These are phyloP conservation scores for Plantago elongata DNA, from an alignment of 257 asterid species.

Conservation along the genomic window DNA sequence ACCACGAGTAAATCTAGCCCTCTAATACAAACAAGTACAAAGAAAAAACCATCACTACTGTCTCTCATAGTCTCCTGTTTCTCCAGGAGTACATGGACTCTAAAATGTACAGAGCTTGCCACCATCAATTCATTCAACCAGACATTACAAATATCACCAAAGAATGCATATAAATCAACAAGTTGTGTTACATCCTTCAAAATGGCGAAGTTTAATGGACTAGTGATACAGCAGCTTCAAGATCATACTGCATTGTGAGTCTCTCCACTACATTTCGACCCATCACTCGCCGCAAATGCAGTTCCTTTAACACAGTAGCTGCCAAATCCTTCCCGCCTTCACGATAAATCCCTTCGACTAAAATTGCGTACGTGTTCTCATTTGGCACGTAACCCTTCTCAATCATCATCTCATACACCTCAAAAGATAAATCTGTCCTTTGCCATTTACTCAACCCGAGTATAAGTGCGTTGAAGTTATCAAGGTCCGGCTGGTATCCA, in stretches of 20 bases:
- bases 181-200: neutral
- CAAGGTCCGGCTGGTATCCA: conserved; percentile 49
- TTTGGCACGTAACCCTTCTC: conserved; percentile 59
- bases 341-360: conserved; percentile 68
- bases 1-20: too few relatives aligned
- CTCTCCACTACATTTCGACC: conserved; percentile 53
- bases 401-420: conserved; percentile 54
- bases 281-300: conserved; percentile 52
- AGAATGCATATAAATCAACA: neutral
- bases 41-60: too few relatives aligned
- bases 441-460: conserved; percentile 76
- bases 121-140: too few relatives aligned
- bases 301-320: conserved; percentile 46
- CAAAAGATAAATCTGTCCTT: conserved; percentile 64
- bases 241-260: conserved; percentile 68
- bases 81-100: too few relatives aligned
- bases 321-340: conserved; percentile 66
- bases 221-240: conserved; percentile 25
- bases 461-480: conserved; percentile 65
- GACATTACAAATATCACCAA: neutral
- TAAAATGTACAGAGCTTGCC: too few relatives aligned
- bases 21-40: too few relatives aligned
- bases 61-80: too few relatives aligned
- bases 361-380: conserved; percentile 68
- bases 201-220: neutral